Evolutionary conservation across 2,329 filamentous ascomycete genomes (phyloP), one percentile per base, ranked within the genome.

Genomic region (Fusarium tjaetaba): DNA sequence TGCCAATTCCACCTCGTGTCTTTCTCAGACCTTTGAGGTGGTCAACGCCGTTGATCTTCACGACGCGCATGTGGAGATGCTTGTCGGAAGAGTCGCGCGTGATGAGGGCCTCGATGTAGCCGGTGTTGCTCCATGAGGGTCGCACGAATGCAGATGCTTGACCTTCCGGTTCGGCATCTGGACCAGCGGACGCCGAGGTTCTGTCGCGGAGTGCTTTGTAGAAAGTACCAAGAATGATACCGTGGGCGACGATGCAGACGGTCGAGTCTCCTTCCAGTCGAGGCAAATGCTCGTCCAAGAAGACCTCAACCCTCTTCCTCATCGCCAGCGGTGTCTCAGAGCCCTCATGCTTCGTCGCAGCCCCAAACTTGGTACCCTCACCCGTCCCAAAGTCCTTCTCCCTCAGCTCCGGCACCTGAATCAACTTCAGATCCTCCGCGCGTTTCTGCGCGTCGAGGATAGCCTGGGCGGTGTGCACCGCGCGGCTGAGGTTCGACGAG

Each of bases 1-100:
- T 96, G 61, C 94, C 94, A 64, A 97, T 93, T 7, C 95, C 95
- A 36, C 94, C 94, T 30, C 92, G 86, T 14, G 94, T 96, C 81
- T 94, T 93, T 80, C 92, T 95, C 65, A 97, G 84, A 34, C 91
- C 90, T 49, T 85, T 82, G 5, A 97, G 87, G 81, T 98, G 95
- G 8, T 89, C 87, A 68, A 89, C 87, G 70, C 88, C 89, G 79
- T 97, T 96, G 71, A 94, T 86, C 10, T 85, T 85, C 51, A 88
- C 81, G 34, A 97, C 86, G 32, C 71, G 78, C 61, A 88, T 69
- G 32, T 71, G 74, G 13, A 85, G 80, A 56, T 41, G 36, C 24
- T 65, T 11, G 34, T 46, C 58, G 7, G 24, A 59, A 34, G 45
- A 28, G 11, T 63, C 13, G 56, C 51, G 13, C 5, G 76, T 74